Base-by-base conservation (phyloP, 2,329 filamentous ascomycete genomes). In the Pleomassaria siparia region DNA sequence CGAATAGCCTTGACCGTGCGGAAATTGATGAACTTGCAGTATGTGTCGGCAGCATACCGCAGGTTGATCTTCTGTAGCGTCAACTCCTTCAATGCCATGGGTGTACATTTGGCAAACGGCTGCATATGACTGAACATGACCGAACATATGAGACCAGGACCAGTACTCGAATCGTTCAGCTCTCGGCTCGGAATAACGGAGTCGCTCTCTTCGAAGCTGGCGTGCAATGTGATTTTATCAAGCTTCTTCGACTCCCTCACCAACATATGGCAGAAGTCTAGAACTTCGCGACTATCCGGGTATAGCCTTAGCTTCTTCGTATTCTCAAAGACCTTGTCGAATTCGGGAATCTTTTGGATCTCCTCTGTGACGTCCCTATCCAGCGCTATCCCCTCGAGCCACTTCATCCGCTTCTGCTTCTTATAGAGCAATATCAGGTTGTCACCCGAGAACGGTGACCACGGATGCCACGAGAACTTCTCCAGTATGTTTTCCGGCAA, bases 391-490 rank as follows among this genome's bases (percentile, higher is more conserved):
- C 70, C 74, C 51, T 78, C 75, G 15, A 78, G 62, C 72, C 73
- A 76, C 49, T 73, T 74, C 69, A 79, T 71, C 43, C 68, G 66
- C 56, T 71, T 74, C 67, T 79, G 76, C 53, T 74, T 76, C 53
- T 70, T 71, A 58, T 76, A 76, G 9, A 79, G 67, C 32, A 78
- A 54, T 15, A 76, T 49, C 50, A 78, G 59, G 45, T 77, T 79
- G 32, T 78, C 76, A 15, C 70, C 67, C 4, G 72, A 73, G 51
- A 78, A 78, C 1, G 72, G 66, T 39, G 69, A 68, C 76, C 75
- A 78, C 13, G 75, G 75, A 59, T 76, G 74, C 76, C 76, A 79
- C 50, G 72, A 75, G 63, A 78, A 77, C 50, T 74, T 72, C 50
- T 78, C 75, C 20, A 79, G 64, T 28, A 72, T 73, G 50, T 78